These are phyloP conservation scores for Prunus fruticosa DNA, from an alignment of 306 rosid species.

Conservation along the genomic window DNA sequence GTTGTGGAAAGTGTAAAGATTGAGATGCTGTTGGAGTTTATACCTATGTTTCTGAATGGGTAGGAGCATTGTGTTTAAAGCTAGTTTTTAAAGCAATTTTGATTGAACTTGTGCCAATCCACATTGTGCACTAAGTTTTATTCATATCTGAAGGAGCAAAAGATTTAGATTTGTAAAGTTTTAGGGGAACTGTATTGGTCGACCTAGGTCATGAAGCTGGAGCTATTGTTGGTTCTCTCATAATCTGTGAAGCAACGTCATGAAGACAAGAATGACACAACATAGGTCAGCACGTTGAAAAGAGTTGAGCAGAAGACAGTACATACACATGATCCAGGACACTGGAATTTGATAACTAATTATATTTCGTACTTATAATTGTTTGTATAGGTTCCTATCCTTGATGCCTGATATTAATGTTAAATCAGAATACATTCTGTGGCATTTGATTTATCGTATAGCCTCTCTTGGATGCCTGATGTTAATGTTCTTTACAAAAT, in stretches of 20 bases:
- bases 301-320: background rate
- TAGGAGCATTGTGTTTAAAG: background rate
- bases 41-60: background rate
- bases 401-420: no score
- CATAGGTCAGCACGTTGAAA: background rate
- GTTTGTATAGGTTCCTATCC: no score
- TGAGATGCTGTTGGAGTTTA: background rate
- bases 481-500: background rate
- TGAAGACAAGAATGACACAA: background rate
- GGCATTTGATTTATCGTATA: background rate
- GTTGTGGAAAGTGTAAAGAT: background rate
- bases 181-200: background rate
- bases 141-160: background rate
- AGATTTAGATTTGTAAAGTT: background rate
- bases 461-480: conserved; percentile 7
- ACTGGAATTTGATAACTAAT: no score
- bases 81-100: no score
- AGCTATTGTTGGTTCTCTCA: background rate
- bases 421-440: background rate
- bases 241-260: background rate
- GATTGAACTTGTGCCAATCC: background rate
- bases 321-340: background rate
- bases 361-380: no score
- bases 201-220: background rate
- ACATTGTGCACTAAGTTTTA: background rate